phyloP scores from a whole-genome alignment of 140 eudicot genomes.

The Flaveria floridana region DNA sequence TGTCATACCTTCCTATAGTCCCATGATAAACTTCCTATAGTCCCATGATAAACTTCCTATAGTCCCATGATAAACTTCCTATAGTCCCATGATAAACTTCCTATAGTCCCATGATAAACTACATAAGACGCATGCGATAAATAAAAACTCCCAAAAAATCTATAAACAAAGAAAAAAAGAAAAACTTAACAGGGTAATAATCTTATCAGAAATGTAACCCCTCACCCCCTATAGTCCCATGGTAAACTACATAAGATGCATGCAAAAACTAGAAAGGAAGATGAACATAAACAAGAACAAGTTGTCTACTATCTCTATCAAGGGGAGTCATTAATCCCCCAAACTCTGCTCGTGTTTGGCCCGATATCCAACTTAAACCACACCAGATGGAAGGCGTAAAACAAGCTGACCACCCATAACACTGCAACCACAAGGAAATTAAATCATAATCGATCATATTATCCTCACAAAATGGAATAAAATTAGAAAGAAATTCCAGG shows the following conservation, averaged over 20 bases:
- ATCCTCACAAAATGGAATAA: not conserved
- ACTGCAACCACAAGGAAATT: constrained; percentile 28
- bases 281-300: not conserved
- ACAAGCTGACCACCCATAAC: constrained; percentile 58
- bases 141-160: not conserved
- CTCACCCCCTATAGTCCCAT: constrained; percentile 20
- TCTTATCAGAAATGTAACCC: constrained; percentile 11
- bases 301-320: constrained; percentile 27
- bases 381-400: constrained; percentile 54
- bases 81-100: too few relatives aligned
- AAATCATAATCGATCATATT: not conserved
- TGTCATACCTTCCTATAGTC: too few relatives aligned
- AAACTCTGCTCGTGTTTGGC: constrained; percentile 9
- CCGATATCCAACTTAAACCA: constrained; percentile 27
- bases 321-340: constrained; percentile 18
- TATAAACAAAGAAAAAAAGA: not conserved
- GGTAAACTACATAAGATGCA: not conserved
- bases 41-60: too few relatives aligned
- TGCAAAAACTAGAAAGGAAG: not conserved
- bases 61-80: too few relatives aligned
- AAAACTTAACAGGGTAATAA: constrained; percentile 27
- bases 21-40: too few relatives aligned
- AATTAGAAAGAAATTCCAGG: not conserved
- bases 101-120: too few relatives aligned
- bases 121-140: too few relatives aligned